Evolutionary conservation across 345 rosid genomes (phyloP), one percentile per base, ranked within the genome.

Genomic region (Eucalyptus melliodora): DNA sequence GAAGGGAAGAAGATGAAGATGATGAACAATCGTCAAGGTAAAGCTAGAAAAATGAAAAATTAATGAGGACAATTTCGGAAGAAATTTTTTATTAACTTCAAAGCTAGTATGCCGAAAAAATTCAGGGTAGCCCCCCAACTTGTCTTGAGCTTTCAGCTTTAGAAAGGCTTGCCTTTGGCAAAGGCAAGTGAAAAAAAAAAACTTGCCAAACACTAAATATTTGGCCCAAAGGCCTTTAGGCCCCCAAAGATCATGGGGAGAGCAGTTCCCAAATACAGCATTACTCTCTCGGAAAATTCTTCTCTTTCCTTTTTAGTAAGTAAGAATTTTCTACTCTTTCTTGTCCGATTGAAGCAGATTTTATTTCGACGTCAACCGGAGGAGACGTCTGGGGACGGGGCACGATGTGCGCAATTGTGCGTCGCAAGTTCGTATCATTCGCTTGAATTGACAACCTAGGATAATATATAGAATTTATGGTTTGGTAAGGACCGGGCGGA

Each of bases 201-300:
- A 50, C 1, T 51, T 51, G 23, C 8, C 8, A 51, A 51, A 51
- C 55, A 51, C 5, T 51, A 6, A 51, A 16, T 51, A 16, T 51
- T 51, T 51, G 21, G 1, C 21, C 55, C 8, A 51, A 51, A 51
- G 8, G 21, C 23, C 23, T 51, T 51, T 51, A 51, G 23, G 23
- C 6, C 0, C 0, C 0, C 3, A 6, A 51, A 7, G 2, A 51
- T 51, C 1, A 4, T 6, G 0, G 55, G 55, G 2, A 16, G 1
- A 51, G 23, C 0, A 7, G 2, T 16, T 51, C 21, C 8, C 4
- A 16, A 51, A 51, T 0, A 7, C 53, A 50, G 1, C 7, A 7
- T 50, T 1, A 56, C 30, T 56, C 6, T 56, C 13, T 56, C 1
- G 0, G 30, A 24, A 56, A 56, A 10, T 56, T 0, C 62, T 56